These are phyloP conservation scores for Bipolaris victoriae DNA, from an alignment of 2,329 filamentous ascomycete genomes.

Conservation along the genomic window DNA sequence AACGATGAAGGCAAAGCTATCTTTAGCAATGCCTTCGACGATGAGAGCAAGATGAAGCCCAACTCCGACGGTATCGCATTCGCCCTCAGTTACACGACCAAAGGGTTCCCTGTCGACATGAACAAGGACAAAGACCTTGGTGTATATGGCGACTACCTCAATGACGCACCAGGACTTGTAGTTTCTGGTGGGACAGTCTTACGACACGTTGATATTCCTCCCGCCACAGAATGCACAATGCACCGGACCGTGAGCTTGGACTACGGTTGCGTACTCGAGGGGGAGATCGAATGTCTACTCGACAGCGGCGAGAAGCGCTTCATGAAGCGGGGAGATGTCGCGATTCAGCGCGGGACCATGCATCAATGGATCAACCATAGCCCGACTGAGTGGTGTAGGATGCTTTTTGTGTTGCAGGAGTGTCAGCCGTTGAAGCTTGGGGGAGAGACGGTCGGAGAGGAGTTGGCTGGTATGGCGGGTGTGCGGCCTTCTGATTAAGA, in stretches of 20 bases:
- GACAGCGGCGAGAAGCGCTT: constrained; percentile 47
- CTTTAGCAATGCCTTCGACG: constrained; percentile 45
- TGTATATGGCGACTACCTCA: constrained; percentile 54
- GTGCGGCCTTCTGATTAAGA: constrained; percentile 44
- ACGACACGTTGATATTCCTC: constrained; percentile 50
- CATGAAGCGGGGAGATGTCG: constrained; percentile 48
- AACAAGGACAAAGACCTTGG: constrained; percentile 54
- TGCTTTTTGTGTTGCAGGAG: constrained; percentile 48
- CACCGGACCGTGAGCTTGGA: constrained; percentile 51
- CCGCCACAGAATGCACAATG: constrained; percentile 47
- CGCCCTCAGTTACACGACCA: constrained; percentile 58
- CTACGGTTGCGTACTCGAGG: constrained; percentile 50
- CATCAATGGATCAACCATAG: constrained; percentile 49
- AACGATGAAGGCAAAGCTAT: constrained; percentile 45
- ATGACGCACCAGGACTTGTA: constrained; percentile 57
- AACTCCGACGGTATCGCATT: constrained; percentile 56
- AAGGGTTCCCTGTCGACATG: constrained; percentile 56
- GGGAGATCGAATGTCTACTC: constrained; percentile 48
- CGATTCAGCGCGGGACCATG: constrained; percentile 50
- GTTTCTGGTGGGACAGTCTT: constrained; percentile 57
- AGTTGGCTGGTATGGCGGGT: constrained; percentile 45
- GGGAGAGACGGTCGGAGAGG: constrained; percentile 41
- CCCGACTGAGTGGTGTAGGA: constrained; percentile 43
- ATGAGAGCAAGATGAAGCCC: constrained; percentile 46
- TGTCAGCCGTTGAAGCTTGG: constrained; percentile 43